Conservation (phyloP, 2,329 filamentous ascomycete genomes). For the Colletotrichum horii region DNA sequence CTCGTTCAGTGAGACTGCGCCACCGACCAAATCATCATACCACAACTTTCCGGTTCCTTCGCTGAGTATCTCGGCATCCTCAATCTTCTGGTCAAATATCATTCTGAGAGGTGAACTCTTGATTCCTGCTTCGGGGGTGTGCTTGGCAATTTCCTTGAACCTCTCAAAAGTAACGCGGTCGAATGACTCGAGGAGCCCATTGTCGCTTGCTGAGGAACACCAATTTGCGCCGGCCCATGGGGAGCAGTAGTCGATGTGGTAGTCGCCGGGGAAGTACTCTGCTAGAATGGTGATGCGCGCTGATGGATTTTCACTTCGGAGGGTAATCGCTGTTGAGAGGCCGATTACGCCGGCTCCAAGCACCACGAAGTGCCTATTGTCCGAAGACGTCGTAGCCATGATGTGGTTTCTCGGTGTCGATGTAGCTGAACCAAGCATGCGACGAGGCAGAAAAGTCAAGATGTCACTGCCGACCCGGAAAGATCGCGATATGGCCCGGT, state of each 20-base stretch:
- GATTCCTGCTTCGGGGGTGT: slow-evolving; percentile 13
- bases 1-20: slow-evolving; percentile 30
- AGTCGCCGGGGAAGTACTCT: slow-evolving; percentile 94
- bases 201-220: slow-evolving; percentile 67
- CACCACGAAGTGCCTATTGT: slow-evolving; percentile 50
- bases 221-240: slow-evolving; percentile 85
- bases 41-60: slow-evolving; percentile 41
- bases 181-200: slow-evolving; percentile 11
- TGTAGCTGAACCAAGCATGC: not conserved
- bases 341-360: slow-evolving; percentile 76
- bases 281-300: slow-evolving; percentile 70
- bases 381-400: not conserved
- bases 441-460: not conserved
- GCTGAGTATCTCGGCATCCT: slow-evolving; percentile 34
- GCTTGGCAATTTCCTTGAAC: slow-evolving; percentile 17
- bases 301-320: slow-evolving; percentile 34
- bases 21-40: slow-evolving; percentile 45
- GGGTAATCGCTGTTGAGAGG: slow-evolving; percentile 73
- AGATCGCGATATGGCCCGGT: not conserved
- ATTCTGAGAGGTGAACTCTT: slow-evolving; percentile 21
- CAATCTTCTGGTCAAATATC: slow-evolving; percentile 25
- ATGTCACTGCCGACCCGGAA: not conserved
- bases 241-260: slow-evolving; percentile 88
- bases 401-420: not conserved
- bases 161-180: slow-evolving; percentile 24